Evolutionary conservation across 768 basidiomycete species (phyloP).

Genomic region (Panus rudis): DNA sequence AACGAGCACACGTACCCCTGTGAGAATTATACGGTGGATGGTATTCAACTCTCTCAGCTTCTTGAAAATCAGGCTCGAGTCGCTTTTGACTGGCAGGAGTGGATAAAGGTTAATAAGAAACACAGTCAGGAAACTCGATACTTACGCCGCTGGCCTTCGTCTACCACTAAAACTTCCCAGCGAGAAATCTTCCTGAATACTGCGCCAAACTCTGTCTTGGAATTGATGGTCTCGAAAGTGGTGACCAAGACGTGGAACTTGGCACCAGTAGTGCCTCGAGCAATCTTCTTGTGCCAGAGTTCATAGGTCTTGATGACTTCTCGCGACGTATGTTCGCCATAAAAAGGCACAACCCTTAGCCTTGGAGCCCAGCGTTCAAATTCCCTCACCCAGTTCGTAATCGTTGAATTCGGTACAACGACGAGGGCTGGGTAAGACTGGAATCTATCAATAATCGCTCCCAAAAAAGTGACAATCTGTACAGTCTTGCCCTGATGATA

Average conservation of each 20-base stretch:
- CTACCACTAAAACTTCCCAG: conserved; percentile 92
- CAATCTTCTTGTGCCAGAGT: conserved; percentile 47
- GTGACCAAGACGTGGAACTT: conserved; percentile 89
- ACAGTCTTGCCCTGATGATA: conserved; percentile 76
- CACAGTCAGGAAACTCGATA: conserved; percentile 14
- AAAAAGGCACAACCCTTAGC: conserved; percentile 76
- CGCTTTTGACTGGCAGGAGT: conserved; percentile 65
- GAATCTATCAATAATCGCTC: conserved; percentile 47
- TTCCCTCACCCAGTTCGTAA: conserved; percentile 93
- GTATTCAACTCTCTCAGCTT: conserved; percentile 75
- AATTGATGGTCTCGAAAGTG: conserved; percentile 83
- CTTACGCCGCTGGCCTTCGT: conserved; percentile 89
- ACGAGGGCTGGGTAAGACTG: conserved; percentile 75
- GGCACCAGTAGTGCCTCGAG: conserved; percentile 38
- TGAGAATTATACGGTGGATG: conserved; percentile 81
- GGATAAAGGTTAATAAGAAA: not conserved
- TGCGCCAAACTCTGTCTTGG: conserved; percentile 55
- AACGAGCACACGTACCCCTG: conserved; percentile 49
- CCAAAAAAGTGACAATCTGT: conserved; percentile 82
- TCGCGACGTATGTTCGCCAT: conserved; percentile 73
- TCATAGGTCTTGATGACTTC: conserved; percentile 81
- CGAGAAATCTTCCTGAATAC: conserved; percentile 79
- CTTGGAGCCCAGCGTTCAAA: conserved; percentile 81
- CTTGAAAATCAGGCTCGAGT: conserved; percentile 71
- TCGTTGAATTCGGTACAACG: conserved; percentile 94